These are phyloP conservation scores for Epichloe glyceriae DNA, from an alignment of 2,329 filamentous ascomycete species.

Conservation along the genomic window DNA sequence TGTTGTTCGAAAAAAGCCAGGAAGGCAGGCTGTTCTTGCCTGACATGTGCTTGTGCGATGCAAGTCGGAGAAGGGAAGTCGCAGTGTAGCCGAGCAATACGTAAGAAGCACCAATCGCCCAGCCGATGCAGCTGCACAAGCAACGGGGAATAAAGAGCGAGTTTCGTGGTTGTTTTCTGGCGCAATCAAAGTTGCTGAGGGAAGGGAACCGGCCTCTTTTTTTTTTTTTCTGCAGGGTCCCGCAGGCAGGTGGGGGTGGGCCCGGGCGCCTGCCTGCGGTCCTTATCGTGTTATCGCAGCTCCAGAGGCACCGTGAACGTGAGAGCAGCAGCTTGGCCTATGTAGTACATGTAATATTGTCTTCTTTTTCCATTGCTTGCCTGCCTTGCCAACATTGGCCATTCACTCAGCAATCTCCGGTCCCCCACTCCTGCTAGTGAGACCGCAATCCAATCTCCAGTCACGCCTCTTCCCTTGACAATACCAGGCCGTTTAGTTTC, in stretches of 20 bases:
- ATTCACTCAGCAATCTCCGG: background rate
- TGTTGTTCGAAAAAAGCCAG: slow-evolving; percentile 33
- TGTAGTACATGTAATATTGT: too few species aligned
- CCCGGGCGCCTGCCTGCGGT: background rate
- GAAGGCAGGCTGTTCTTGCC: slow-evolving; percentile 20
- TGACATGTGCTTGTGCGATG: slow-evolving; percentile 18
- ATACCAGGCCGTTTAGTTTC: background rate
- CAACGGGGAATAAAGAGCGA: background rate
- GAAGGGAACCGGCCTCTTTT: slow-evolving; percentile 1
- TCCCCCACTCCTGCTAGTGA: slow-evolving; percentile 1
- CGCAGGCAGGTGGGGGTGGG: background rate
- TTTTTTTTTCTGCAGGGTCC: slow-evolving; percentile 1
- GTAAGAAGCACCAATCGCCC: background rate
- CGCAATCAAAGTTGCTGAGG: slow-evolving; percentile 5
- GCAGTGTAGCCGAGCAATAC: background rate
- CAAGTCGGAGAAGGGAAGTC: slow-evolving; percentile 4
- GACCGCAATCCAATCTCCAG: background rate
- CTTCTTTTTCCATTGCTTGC: background rate
- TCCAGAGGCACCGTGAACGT: too few species aligned
- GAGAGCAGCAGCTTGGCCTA: too few species aligned
- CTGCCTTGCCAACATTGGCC: background rate
- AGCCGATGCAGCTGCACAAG: background rate
- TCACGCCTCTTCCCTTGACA: background rate
- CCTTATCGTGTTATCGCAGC: slow-evolving; percentile 10
- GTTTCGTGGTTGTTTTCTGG: background rate